Base-by-base conservation (phyloP, 768 basidiomycete genomes). In the Xanthoconium purpureum region DNA sequence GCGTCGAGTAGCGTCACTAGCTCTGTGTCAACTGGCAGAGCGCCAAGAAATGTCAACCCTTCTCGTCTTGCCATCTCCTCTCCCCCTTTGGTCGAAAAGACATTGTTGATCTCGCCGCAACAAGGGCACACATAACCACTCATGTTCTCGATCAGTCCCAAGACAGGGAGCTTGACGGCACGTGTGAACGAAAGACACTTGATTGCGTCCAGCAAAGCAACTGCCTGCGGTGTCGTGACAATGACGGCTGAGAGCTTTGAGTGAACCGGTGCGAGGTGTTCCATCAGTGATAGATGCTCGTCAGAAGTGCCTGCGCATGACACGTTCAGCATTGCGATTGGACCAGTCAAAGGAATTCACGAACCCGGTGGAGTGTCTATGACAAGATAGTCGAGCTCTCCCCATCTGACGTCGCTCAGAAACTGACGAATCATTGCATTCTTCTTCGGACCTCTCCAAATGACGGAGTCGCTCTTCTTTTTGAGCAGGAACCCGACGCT, bases 381-480 rank as follows among this genome's bases (percentile, higher is more conserved):
- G 52, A 98, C 81, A 52, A 98, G 79, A 75, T 90, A 96, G 70
- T 98, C 94, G 55, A 96, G 77, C 40, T 91, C 86, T 45, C 92
- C 94, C 94, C 94, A 98, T 60, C 91, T 77, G n/a, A 97, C 94
- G 63, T 98, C 92, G 63, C 85, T 85, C 69, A 97, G 71, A 70
- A 98, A 97, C 75, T 98, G 95, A 66, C 93, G 78, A 64, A 98
- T 96, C 94, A 97, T 97, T 55, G 89, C 95, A 63, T 95, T 95
- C 80, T 97, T 98, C 79, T 97, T 98, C 47, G 97, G 97, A 0
- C 97, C 97, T 66, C 97, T 77, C 97, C 97, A 99, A 2, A 99
- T 92, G 45, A 99, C 94, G 17, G 91, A 92, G 68, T 98, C 95
- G 20, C 86, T 88, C 67, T 86, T 87, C 67, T 87, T 88, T 76